A percentile compares a stretch with the other conserved stretches of the same genome.
Evolutionary conservation across 139 green algal species (phyloP).

Genomic region (Coccomyxa sp.): DNA sequence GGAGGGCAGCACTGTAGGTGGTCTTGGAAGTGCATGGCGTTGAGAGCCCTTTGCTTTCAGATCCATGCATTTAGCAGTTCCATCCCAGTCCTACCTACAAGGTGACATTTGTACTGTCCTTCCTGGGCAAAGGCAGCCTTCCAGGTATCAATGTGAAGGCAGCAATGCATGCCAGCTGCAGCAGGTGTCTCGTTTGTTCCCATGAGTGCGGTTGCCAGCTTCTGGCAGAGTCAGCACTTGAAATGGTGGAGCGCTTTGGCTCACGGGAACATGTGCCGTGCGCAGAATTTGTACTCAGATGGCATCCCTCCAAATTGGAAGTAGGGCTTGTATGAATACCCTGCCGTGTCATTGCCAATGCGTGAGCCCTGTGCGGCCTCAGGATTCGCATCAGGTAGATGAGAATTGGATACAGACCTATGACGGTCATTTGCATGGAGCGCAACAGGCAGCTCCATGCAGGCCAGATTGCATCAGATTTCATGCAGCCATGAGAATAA

Average conservation of each 20-base stretch:
- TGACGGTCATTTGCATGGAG: neutral
- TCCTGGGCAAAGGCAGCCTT: neutral
- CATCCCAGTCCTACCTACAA: neutral
- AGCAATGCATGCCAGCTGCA: no score
- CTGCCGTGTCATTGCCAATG: neutral
- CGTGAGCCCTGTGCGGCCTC: no score
- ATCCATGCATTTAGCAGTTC: neutral
- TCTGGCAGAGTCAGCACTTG: no score
- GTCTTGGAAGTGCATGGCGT: no score
- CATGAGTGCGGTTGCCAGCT: no score
- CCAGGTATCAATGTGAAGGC: neutral
- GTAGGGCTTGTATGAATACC: neutral
- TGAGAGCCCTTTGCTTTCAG: neutral
- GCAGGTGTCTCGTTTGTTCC: no score
- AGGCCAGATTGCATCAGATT: neutral
- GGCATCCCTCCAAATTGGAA: neutral
- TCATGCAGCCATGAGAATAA: neutral
- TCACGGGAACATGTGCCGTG: neutral
- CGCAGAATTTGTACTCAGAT: neutral
- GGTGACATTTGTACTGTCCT: neutral
- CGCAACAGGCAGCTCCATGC: neutral
- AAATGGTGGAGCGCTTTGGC: neutral
- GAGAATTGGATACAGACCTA: no score
- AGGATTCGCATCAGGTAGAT: no score
- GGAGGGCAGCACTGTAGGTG: no score